Base-by-base conservation (phyloP, 2,329 filamentous ascomycete genomes). In the Fusarium virguliforme region DNA sequence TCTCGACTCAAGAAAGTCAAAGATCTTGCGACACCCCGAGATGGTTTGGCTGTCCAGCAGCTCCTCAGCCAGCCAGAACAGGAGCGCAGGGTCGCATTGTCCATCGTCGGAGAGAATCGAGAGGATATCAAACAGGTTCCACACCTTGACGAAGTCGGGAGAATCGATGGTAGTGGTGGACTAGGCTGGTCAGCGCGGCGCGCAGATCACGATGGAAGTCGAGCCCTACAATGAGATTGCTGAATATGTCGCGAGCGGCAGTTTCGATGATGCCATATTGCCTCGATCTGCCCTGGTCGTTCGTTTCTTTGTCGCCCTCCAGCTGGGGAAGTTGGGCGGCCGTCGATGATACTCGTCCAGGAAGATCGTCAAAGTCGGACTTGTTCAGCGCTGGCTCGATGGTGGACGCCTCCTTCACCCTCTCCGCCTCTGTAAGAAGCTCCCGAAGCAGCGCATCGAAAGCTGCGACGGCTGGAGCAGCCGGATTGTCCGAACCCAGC, bases 1-100 rank as follows among this genome's bases (percentile, higher is more conserved):
- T 65, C 97, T 89, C 24, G 96, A 98, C 80, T 99, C 97, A 46
- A 99, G 88, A 76, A 95, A 99, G 78, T 97, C 94, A 78, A 99
- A 98, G 13, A 98, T 92, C 67, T 89, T 93, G 66, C 94, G 91
- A 79, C 96, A 99, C 34, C 94, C 95, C 26, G 94, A 89, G 43
- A 98, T 97, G 0, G 95, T 97, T 80, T 99, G 95, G 77, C 94
- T 97, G 80, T 99, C 97, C 28, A 99, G 87, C 1, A 99, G 88
- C 81, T 98, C 96, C 79, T 99, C 96, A 22, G 98, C 90, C 15
- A 99, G 89, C 88, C 93, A 95, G 76, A 97, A 94, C 8, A 96
- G 87, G 8, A 99, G 85, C 18, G 92, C 92, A 0, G 94, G 90
- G 71, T 97, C 94, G 78, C 85, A 90, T 83, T 87, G 87, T 85